A percentile compares a stretch with the other conserved stretches of the same genome.
Conservation (phyloP, 805 yeast species). For the Lachancea meyersii region DNA sequence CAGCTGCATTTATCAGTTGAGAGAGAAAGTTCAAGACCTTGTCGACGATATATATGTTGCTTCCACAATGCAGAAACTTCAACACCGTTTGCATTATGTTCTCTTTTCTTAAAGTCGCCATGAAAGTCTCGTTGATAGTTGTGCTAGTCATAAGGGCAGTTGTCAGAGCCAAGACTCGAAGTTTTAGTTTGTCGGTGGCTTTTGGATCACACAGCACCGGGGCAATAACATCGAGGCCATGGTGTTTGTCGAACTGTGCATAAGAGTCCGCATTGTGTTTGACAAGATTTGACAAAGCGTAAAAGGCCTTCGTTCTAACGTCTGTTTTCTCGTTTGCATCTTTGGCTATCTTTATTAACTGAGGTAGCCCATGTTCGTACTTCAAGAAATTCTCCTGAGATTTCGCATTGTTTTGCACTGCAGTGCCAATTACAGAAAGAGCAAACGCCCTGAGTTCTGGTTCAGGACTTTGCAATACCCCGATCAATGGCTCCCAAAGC, state of each 20-base stretch:
- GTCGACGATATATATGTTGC: constrained; percentile 47
- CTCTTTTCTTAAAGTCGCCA: constrained; percentile 34
- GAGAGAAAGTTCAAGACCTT: constrained; percentile 47
- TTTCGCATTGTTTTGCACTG: constrained; percentile 83
- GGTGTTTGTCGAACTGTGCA: constrained; percentile 43
- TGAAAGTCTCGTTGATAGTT: constrained; percentile 35
- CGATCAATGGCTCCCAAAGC: constrained; percentile 71
- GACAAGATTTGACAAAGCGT: constrained; percentile 68
- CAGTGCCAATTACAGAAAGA: constrained; percentile 76
- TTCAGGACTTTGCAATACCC: constrained; percentile 41
- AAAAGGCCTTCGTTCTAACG: constrained; percentile 58
- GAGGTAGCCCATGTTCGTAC: constrained; percentile 42
- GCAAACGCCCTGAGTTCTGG: constrained; percentile 49
- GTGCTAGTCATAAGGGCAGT: constrained; percentile 57
- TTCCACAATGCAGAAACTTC: constrained; percentile 23
- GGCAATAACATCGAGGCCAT: constrained; percentile 59
- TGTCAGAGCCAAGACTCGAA: constrained; percentile 51
- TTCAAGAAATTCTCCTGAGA: constrained; percentile 63
- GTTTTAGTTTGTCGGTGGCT: constrained; percentile 37
- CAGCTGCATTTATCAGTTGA: constrained; percentile 40
- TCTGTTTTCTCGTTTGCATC: constrained; percentile 23
- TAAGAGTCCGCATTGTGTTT: constrained; percentile 62
- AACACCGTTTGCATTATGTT: constrained; percentile 26
- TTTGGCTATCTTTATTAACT: constrained; percentile 40
- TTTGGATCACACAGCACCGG: constrained; percentile 21